Evolutionary conservation across 257 asterid genomes (phyloP).

Genomic region (Coffea eugenioides): DNA sequence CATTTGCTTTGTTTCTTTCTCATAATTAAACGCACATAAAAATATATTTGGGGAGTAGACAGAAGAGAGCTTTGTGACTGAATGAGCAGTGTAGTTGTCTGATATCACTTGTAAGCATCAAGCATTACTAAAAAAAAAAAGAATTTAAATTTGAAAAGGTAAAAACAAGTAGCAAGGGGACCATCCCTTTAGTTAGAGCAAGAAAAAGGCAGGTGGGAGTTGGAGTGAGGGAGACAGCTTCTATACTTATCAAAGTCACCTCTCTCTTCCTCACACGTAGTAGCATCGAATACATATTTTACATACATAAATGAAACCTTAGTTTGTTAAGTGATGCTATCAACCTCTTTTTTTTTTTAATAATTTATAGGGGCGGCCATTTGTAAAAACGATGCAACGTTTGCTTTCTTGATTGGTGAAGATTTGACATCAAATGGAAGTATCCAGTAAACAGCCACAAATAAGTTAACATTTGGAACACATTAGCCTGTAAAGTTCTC

Average conservation of each 20-base stretch:
- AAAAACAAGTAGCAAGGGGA: not conserved
- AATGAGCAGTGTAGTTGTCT: not conserved
- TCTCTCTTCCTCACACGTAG: not conserved
- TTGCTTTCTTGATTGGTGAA: not conserved
- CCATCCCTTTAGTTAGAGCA: not conserved
- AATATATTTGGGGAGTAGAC: no score
- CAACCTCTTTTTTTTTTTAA: not conserved
- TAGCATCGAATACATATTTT: not conserved
- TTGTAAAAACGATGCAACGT: not conserved
- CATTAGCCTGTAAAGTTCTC: constrained; percentile 6
- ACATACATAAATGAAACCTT: not conserved
- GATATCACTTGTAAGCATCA: not conserved
- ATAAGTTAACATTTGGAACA: constrained; percentile 1
- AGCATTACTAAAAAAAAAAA: not conserved
- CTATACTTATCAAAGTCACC: not conserved
- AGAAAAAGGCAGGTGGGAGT: not conserved
- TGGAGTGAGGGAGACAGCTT: not conserved
- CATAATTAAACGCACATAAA: no score
- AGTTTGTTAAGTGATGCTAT: not conserved
- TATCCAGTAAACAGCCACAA: not conserved
- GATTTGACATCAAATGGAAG: not conserved
- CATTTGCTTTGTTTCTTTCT: no score
- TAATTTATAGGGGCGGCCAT: not conserved
- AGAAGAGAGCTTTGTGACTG: no score
- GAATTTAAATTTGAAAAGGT: not conserved